Conservation (phyloP, 768 basidiomycete species). For the Auriscalpium vulgare region DNA sequence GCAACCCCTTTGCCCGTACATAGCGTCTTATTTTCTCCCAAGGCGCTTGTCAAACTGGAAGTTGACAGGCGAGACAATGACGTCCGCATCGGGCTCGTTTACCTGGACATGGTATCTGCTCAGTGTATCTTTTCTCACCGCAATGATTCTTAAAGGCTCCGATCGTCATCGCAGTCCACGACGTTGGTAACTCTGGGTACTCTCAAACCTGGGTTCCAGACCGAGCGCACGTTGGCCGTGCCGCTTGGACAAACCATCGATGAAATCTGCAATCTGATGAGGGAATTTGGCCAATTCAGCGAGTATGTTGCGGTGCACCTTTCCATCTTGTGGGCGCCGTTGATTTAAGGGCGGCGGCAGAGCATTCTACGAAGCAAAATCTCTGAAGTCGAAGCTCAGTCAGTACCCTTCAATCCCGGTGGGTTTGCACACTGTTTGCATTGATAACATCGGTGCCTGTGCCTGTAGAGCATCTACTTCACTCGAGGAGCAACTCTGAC, state of each 20-base stretch:
- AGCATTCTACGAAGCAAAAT: conserved; percentile 4
- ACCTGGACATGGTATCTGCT: neutral
- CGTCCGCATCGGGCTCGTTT: conserved; percentile 4
- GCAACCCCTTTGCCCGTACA: neutral
- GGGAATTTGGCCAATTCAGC: conserved; percentile 9
- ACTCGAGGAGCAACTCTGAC: conserved; percentile 1
- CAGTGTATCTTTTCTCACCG: neutral
- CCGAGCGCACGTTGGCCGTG: neutral
- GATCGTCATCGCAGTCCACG: neutral
- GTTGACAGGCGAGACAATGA: conserved; percentile 7
- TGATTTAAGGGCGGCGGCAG: neutral
- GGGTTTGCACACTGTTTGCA: too few species aligned
- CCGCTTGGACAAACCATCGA: conserved; percentile 2
- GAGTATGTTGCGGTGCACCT: neutral
- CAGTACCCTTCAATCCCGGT: neutral
- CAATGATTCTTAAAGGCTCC: neutral
- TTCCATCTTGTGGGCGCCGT: neutral
- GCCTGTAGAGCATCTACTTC: neutral
- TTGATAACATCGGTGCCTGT: too few species aligned
- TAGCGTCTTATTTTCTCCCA: neutral
- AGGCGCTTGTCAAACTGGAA: conserved; percentile 7
- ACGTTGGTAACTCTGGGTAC: conserved; percentile 6
- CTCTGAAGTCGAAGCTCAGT: conserved; percentile 8
- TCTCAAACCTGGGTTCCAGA: conserved; percentile 5
- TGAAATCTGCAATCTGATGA: conserved; percentile 2